A percentile compares a stretch with the other conserved stretches of the same genome.
phyloP scores from a whole-genome alignment of 78 protist species.

The Polysphondylium violaceum region DNA sequence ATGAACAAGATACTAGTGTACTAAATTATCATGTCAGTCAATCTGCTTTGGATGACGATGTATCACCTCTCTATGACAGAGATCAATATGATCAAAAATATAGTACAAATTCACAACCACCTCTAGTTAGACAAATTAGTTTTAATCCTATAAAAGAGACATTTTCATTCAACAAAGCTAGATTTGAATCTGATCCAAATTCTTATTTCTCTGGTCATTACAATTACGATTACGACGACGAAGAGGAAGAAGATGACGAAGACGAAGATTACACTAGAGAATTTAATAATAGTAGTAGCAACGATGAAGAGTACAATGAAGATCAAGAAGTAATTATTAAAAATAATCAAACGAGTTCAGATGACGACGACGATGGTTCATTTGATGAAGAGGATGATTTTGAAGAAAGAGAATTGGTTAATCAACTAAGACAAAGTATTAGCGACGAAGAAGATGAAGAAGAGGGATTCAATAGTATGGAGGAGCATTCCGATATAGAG shows the following conservation, averaged over 20 bases:
- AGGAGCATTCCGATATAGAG: not conserved
- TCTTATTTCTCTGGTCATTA: not conserved
- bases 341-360: too few species aligned
- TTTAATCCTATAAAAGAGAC: not conserved
- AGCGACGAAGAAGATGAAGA: too few species aligned
- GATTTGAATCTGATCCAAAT: not conserved
- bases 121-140: not conserved
- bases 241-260: conserved; percentile 1
- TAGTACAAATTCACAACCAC: not conserved
- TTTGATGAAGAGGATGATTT: too few species aligned
- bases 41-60: not conserved
- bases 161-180: too few species aligned
- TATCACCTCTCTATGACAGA: not conserved
- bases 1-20: not conserved
- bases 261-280: too few species aligned
- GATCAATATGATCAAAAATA: not conserved
- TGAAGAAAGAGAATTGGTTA: too few species aligned
- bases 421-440: too few species aligned
- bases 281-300: too few species aligned
- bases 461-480: too few species aligned
- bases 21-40: not conserved
- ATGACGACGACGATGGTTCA: too few species aligned
- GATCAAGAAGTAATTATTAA: too few species aligned
- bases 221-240: not conserved
- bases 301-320: too few species aligned